Conservation (phyloP, 805 yeast species). For the Kuraishia piskuri region DNA sequence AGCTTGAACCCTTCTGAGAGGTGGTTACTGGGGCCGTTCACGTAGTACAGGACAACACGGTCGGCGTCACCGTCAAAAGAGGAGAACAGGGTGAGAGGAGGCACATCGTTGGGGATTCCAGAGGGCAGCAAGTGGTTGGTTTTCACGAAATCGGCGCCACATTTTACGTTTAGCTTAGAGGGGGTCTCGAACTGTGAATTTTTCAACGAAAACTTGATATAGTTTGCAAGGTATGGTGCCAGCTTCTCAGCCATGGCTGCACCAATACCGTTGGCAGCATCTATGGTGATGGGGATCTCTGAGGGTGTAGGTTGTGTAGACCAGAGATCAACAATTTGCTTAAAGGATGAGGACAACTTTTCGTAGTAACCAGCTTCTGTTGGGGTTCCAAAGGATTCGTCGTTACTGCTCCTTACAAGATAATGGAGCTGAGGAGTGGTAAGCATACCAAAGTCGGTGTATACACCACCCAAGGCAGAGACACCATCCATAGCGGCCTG, state of each 20-base stretch:
- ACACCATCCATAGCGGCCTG: slow-evolving; percentile 56
- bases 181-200: slow-evolving; percentile 53
- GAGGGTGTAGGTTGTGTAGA: slow-evolving; percentile 10
- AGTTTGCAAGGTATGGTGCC: slow-evolving; percentile 26
- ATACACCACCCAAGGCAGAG: slow-evolving; percentile 33
- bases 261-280: slow-evolving; percentile 97
- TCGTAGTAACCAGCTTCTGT: slow-evolving; percentile 62
- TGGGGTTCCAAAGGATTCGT: slow-evolving; percentile 49
- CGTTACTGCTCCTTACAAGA: slow-evolving; percentile 67
- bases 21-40: slow-evolving; percentile 17
- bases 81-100: slow-evolving; percentile 47
- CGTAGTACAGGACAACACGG: slow-evolving; percentile 75
- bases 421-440: slow-evolving; percentile 96
- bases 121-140: slow-evolving; percentile 75
- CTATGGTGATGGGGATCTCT: slow-evolving; percentile 53
- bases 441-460: slow-evolving; percentile 53
- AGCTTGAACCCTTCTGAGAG: slow-evolving; percentile 32
- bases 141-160: slow-evolving; percentile 96
- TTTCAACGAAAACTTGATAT: slow-evolving; percentile 33
- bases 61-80: slow-evolving; percentile 98
- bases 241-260: slow-evolving; percentile 57
- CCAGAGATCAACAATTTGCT: slow-evolving; percentile 27
- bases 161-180: slow-evolving; percentile 54
- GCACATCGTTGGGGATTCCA: slow-evolving; percentile 33
- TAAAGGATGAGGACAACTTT: slow-evolving; percentile 50